Evolutionary conservation across 75 land plant species (phyloP).

Genomic region (Gnetum montanum): DNA sequence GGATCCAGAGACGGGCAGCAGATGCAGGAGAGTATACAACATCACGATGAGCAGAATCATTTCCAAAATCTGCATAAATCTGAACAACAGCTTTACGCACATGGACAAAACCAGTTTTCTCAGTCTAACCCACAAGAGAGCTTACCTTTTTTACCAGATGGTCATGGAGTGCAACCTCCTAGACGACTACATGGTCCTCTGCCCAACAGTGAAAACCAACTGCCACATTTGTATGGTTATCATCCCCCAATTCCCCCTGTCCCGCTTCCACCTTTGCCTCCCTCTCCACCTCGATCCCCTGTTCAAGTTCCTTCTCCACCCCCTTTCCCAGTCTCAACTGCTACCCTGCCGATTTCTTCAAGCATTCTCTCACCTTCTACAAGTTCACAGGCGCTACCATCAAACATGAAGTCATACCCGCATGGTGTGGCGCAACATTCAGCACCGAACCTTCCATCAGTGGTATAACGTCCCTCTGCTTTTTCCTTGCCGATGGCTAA

Average conservation of each 20-base stretch:
- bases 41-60: conserved; percentile 2
- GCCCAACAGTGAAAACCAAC: conserved; percentile 1
- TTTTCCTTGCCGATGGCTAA: too few species aligned
- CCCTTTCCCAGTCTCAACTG: conserved; percentile 3
- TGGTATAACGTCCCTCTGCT: too few species aligned
- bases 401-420: conserved; percentile 8
- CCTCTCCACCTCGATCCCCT: conserved; percentile 1
- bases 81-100: background rate
- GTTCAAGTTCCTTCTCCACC: conserved; percentile 7
- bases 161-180: background rate
- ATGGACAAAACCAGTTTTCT: background rate
- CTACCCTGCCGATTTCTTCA: conserved; percentile 8
- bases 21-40: too few species aligned
- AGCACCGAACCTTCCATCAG: too few species aligned
- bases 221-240: background rate
- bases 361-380: background rate
- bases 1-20: background rate
- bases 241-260: conserved; percentile 24
- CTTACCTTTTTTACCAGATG: background rate
- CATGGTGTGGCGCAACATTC: too few species aligned
- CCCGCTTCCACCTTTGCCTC: conserved; percentile 26
- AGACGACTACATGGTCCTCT: background rate
- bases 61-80: conserved; percentile 1
- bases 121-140: background rate
- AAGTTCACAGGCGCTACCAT: conserved; percentile 4